Evolutionary conservation across 202 grass and related monocot species (phyloP), one percentile per base, ranked within the genome.

Genomic region (Carex arenaria): DNA sequence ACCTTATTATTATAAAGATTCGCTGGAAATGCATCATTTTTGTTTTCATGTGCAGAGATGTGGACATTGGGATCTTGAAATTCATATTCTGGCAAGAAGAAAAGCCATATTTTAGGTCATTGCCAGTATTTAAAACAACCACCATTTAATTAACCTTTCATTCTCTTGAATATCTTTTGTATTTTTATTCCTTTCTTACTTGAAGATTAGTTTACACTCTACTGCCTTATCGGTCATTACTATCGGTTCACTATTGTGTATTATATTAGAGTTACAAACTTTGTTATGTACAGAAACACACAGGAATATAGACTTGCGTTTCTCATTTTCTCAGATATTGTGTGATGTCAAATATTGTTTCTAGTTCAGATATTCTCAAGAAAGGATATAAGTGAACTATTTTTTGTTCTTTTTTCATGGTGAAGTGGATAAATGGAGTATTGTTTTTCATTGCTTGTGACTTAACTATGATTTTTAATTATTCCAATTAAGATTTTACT

Each of bases 241-340:
- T 76, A 31, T n/a, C 31, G 72, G 72, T 5, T 76, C 47, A n/a
- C 72, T 57, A 7, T 53, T 32, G 26, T 56, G 72, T 56, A 76
- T 76, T 34, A 76, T 76, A 54, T 56, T 34, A 56, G 23, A 34
- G 26, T 49, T 23, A 0, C 10, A 71, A 57, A 57, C 26, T 54
- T 56, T 54, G 49, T 56, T 76, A 30, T 76, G 72, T 76, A 76
- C 28, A 76, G 72, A 76, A 76, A 56, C 51, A 76, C 32, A 76
- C 15, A 56, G 51, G 52, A 56, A 57, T 51, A 76, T 76, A 76
- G 69, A 15, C 23, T 56, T 73, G 43, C 26, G 3, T 73, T 49
- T 49, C 40, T 72, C 19, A 45, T 73, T 73, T 49, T 18, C 20
- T 73, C 5, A 28, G 52, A 69, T 53, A 7, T 73, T 28, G 20